These are phyloP conservation scores for Paecilomyces fulvus DNA, from an alignment of 2,329 filamentous ascomycete genomes.

Conservation along the genomic window DNA sequence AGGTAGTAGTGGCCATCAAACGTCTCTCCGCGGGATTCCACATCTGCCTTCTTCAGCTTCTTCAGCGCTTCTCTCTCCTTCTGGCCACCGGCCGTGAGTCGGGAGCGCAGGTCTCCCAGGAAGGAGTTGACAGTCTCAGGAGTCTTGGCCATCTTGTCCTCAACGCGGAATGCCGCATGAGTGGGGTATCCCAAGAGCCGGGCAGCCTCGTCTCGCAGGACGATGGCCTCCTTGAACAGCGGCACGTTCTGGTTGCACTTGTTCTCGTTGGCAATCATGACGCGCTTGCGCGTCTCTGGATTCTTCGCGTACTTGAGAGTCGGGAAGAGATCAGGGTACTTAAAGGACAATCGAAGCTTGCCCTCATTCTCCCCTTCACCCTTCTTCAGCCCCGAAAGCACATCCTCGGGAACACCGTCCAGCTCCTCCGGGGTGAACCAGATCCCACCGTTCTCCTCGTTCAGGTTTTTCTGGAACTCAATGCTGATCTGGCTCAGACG, in stretches of 20 bases:
- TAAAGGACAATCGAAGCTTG: slow-evolving; percentile 43
- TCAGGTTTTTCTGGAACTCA: slow-evolving; percentile 44
- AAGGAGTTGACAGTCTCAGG: slow-evolving; percentile 45
- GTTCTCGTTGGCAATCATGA: slow-evolving; percentile 43
- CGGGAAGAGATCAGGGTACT: slow-evolving; percentile 43
- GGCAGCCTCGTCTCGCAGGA: slow-evolving; percentile 45
- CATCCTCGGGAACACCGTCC: slow-evolving; percentile 41
- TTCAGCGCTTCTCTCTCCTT: slow-evolving; percentile 38
- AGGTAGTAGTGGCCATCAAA: slow-evolving; percentile 42
- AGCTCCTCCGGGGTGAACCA: slow-evolving; percentile 44
- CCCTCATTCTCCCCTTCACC: slow-evolving; percentile 40
- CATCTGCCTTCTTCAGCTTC: slow-evolving; percentile 42
- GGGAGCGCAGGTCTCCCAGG: slow-evolving; percentile 36
- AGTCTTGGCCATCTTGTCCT: slow-evolving; percentile 48
- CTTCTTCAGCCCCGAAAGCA: slow-evolving; percentile 38
- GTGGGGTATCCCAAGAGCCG: slow-evolving; percentile 42
- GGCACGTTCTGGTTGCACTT: slow-evolving; percentile 45
- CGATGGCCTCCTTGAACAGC: slow-evolving; percentile 40
- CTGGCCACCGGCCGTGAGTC: slow-evolving; percentile 37
- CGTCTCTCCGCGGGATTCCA: slow-evolving; percentile 32
- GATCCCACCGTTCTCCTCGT: slow-evolving; percentile 43
- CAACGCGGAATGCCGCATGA: slow-evolving; percentile 45
- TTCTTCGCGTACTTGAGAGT: slow-evolving; percentile 42
- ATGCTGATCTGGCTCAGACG: slow-evolving; percentile 41
- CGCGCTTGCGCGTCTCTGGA: slow-evolving; percentile 34